Conservation (phyloP, 2,329 filamentous ascomycete species). For the Aspergillus fijiensis region DNA sequence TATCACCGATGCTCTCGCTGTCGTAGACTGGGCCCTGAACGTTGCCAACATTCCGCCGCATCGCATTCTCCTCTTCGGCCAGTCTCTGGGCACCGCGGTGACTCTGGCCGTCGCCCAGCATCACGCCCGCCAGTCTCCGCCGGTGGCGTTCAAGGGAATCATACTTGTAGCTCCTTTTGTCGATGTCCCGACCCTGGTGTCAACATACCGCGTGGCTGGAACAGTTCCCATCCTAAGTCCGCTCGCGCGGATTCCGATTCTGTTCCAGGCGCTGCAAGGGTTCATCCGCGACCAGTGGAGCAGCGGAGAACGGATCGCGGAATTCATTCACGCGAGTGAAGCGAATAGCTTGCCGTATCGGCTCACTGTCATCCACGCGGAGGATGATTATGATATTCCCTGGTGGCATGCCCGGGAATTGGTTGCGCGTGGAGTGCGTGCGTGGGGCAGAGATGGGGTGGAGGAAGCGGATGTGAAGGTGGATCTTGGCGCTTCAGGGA, state of each 20-base stretch:
- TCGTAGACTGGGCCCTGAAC: constrained; percentile 56
- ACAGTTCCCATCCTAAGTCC: constrained; percentile 56
- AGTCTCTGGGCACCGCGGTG: constrained; percentile 60
- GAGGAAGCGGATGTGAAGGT: background rate
- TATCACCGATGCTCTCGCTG: constrained; percentile 52
- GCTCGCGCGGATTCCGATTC: constrained; percentile 47
- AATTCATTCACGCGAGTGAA: constrained; percentile 8
- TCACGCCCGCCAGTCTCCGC: constrained; percentile 43
- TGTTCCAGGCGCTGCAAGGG: constrained; percentile 12
- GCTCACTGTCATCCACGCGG: constrained; percentile 36
- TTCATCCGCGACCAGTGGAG: constrained; percentile 16
- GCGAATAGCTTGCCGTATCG: constrained; percentile 25
- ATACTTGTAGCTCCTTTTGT: constrained; percentile 60
- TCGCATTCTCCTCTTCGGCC: constrained; percentile 59
- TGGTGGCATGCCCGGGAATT: constrained; percentile 19
- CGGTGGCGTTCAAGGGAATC: constrained; percentile 54
- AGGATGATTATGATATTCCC: constrained; percentile 38
- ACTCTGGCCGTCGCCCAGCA: constrained; percentile 47
- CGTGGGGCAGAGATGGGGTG: background rate
- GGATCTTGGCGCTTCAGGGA: constrained; percentile 8
- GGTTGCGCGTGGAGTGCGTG: constrained; percentile 6
- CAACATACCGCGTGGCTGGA: constrained; percentile 59
- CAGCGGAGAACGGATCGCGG: constrained; percentile 10
- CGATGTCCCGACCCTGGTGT: constrained; percentile 54
- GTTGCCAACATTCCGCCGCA: constrained; percentile 53